phyloP scores from a whole-genome alignment of 1,284 basidiomycete species.

The Ganoderma lingzhi region DNA sequence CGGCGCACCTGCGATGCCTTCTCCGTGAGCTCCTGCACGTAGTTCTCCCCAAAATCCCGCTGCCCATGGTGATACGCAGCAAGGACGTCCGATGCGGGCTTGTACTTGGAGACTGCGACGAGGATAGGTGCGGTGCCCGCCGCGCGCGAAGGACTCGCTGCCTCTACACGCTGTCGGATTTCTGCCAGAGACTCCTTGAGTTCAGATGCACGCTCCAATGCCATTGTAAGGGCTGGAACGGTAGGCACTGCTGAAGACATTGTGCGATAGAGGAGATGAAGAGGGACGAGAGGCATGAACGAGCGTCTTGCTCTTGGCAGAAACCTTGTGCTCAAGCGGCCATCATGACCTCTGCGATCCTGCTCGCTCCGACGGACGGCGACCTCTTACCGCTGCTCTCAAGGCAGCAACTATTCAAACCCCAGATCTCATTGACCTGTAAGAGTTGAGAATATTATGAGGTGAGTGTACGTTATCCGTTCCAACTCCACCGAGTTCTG shows the following conservation, averaged over 20 bases:
- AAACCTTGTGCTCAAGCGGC: background rate
- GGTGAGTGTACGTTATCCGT: background rate
- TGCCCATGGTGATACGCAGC: constrained; percentile 85
- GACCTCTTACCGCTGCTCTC: background rate
- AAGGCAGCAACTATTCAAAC: background rate
- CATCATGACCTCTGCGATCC: background rate
- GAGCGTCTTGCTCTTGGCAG: background rate
- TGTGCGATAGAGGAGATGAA: constrained; percentile 23
- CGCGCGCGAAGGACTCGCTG: constrained; percentile 34
- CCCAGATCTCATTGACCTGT: background rate
- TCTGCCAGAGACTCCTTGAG: constrained; percentile 59
- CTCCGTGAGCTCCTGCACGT: constrained; percentile 94
- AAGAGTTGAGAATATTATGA: background rate
- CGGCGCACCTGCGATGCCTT: constrained; percentile 79
- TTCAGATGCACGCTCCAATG: constrained; percentile 51
- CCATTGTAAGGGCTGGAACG: constrained; percentile 16
- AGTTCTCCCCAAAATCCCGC: constrained; percentile 97
- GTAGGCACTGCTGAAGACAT: constrained; percentile 27
- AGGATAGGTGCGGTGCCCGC: constrained; percentile 49
- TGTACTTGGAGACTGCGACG: constrained; percentile 95
- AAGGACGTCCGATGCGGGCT: constrained; percentile 88
- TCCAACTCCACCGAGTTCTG: background rate
- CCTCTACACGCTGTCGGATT: constrained; percentile 55
- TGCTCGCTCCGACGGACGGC: background rate
- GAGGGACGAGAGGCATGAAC: constrained; percentile 19